Conservation (phyloP, 1,284 basidiomycete genomes). For the Anthracocystis walkeri region DNA sequence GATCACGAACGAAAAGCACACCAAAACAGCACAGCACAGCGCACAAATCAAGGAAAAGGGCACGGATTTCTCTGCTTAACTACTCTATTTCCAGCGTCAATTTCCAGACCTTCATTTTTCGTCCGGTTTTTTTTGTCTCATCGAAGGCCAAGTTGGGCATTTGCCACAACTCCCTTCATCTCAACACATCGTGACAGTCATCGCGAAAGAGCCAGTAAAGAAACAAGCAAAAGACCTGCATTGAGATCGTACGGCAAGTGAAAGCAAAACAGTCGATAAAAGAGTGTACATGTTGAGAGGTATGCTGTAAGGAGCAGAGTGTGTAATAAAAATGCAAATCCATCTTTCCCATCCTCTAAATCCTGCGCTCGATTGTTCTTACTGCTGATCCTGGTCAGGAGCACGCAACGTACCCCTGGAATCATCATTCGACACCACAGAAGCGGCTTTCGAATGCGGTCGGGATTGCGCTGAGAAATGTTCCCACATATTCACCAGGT, state of each 20-base stretch:
- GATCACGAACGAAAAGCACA: slow-evolving; percentile 1
- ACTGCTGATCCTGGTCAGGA: slow-evolving; percentile 51
- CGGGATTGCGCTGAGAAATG: slow-evolving; percentile 38
- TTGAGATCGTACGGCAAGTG: too few species aligned
- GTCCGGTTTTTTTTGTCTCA: background rate
- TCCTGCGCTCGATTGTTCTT: background rate
- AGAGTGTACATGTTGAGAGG: too few species aligned
- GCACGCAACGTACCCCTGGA: slow-evolving; percentile 34
- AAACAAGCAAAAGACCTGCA: too few species aligned
- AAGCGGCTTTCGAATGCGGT: slow-evolving; percentile 40
- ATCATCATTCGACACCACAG: slow-evolving; percentile 39
- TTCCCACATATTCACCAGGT: slow-evolving; percentile 50
- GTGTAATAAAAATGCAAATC: too few species aligned
- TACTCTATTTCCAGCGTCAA: background rate
- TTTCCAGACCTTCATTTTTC: background rate
- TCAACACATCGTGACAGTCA: too few species aligned
- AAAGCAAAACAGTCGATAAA: too few species aligned
- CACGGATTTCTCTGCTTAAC: background rate
- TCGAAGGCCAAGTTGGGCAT: too few species aligned
- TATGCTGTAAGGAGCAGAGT: too few species aligned
- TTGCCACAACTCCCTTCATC: too few species aligned
- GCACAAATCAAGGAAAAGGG: background rate
- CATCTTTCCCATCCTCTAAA: background rate
- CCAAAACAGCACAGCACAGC: background rate
- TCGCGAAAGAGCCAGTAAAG: too few species aligned